A percentile compares a stretch with the other conserved stretches of the same genome.
Conservation (phyloP, 371 early-diverging fungal species). For the Polyrhizophydium stewartii region DNA sequence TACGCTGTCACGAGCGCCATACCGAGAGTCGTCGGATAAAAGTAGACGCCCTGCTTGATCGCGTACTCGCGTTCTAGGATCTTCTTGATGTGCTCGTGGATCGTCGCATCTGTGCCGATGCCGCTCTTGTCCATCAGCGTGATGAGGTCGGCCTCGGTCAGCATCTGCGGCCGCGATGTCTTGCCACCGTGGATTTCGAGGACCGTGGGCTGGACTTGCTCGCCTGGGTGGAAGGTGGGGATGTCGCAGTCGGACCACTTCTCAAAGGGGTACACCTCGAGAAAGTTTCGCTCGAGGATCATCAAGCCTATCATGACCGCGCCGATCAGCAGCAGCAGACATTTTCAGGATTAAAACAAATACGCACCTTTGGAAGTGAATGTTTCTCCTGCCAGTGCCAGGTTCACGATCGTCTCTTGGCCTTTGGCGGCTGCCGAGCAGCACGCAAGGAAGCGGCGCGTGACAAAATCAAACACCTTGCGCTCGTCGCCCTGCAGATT, state of each 20-base stretch:
- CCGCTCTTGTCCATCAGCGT: slow-evolving; percentile 96
- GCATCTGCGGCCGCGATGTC: slow-evolving; percentile 77
- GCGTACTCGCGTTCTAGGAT: slow-evolving; percentile 91
- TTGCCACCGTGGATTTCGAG: slow-evolving; percentile 63
- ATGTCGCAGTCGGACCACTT: slow-evolving; percentile 77
- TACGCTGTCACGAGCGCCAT: slow-evolving; percentile 91
- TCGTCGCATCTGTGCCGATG: slow-evolving; percentile 99
- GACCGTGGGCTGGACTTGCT: slow-evolving; percentile 65
- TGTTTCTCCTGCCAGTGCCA: slow-evolving; percentile 62
- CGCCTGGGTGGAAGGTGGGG: slow-evolving; percentile 69
- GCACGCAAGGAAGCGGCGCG: slow-evolving; percentile 90
- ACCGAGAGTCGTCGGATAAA: slow-evolving; percentile 89
- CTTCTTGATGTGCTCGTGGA: slow-evolving; percentile 98
- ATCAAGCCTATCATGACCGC: slow-evolving; percentile 56
- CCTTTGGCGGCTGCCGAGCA: slow-evolving; percentile 96
- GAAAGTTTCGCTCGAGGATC: slow-evolving; percentile 82
- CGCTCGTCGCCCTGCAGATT: slow-evolving; percentile 68
- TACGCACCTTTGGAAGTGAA: slow-evolving; percentile 64
- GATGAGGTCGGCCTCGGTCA: slow-evolving; percentile 96
- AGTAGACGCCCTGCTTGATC: slow-evolving; percentile 60
- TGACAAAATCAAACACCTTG: slow-evolving; percentile 88
- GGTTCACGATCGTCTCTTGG: slow-evolving; percentile 71
- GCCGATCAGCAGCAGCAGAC: not conserved
- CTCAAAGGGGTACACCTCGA: slow-evolving; percentile 95
- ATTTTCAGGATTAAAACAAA: not conserved